A percentile compares a stretch with the other conserved stretches of the same genome.
Evolutionary conservation across 2,329 filamentous ascomycete genomes (phyloP).

Genomic region (Fusarium domesticum): DNA sequence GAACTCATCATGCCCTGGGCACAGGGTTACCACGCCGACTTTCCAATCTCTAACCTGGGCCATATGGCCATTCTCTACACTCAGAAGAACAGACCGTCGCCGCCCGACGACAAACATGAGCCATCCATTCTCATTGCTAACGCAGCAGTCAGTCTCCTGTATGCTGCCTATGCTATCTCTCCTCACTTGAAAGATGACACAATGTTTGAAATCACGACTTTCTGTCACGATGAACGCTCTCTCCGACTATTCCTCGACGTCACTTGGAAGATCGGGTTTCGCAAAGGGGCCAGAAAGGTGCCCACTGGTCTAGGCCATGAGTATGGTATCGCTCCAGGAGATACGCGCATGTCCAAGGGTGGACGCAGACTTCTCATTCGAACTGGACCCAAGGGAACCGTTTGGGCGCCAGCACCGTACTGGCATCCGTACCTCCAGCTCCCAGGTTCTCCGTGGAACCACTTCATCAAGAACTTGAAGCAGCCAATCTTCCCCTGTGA

Average conservation of each 20-base stretch:
- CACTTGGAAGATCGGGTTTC: neutral
- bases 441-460: slow-evolving; percentile 26
- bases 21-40: neutral
- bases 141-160: slow-evolving; percentile 20
- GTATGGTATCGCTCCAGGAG: slow-evolving; percentile 19
- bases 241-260: slow-evolving; percentile 6
- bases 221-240: neutral
- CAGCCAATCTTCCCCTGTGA: slow-evolving; percentile 5
- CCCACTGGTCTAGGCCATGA: slow-evolving; percentile 13
- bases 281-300: neutral
- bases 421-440: slow-evolving; percentile 21
- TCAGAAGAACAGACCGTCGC: slow-evolving; percentile 13
- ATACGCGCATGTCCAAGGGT: slow-evolving; percentile 17
- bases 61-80: slow-evolving; percentile 27
- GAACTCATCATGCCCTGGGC: neutral
- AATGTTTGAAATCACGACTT: slow-evolving; percentile 2
- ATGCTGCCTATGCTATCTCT: slow-evolving; percentile 18
- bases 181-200: slow-evolving; percentile 9
- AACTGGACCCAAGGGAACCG: slow-evolving; percentile 3
- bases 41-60: slow-evolving; percentile 22
- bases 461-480: slow-evolving; percentile 19
- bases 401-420: slow-evolving; percentile 11
- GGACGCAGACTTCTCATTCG: slow-evolving; percentile 18
- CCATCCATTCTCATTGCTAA: slow-evolving; percentile 16
- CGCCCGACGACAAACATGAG: slow-evolving; percentile 16